Evolutionary conservation across 148 eudicot species (phyloP), one percentile per base, ranked within the genome.

Genomic region (Rhododendron molle): DNA sequence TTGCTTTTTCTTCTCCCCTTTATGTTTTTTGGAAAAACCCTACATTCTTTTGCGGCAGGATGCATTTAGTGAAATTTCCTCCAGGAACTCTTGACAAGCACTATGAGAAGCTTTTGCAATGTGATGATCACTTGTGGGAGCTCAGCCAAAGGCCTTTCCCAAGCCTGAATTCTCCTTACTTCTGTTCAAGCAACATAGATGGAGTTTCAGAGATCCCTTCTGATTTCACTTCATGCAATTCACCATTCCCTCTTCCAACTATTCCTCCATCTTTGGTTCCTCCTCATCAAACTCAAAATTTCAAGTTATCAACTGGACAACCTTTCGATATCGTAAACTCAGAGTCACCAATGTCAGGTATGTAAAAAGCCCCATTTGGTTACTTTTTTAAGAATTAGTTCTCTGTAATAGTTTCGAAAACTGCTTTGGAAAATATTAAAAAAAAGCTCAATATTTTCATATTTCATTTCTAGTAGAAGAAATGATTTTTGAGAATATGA

Each of bases 41-140:
- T 10, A 11, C 32, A n/a, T 3, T 36, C 49, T 52, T 30, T 54
- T 76, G 15, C 23, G 11, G 8, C 80, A 90, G 92, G 87, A 76
- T 86, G 20, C 92, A 90, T 47, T 78, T 18, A 15, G 82, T 90
- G 26, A 46, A 54, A 18, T 88, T 86, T 86, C 85, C 89, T 21
- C 83, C 90, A 0, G 86, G 89, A 30, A 1, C 79, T 7, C 88
- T 90, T 28, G 89, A 90, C 44, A 88, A 83, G 46, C 89, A 87
- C 71, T 90, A 86, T 15, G 83, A 87, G 49, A 88, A 85, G 58
- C 90, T 90, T 46, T 49, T 90, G 67, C 89, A 87, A 78, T 86
- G 87, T 56, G 90, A 90, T 43, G 23, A 40, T 54, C 83, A 85
- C 0, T 67, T 90, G 60, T 50, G 18, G 10, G 67, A 54, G 5